Evolutionary conservation across 805 yeast genomes (phyloP).

Genomic region (Danielia reshetovae): DNA sequence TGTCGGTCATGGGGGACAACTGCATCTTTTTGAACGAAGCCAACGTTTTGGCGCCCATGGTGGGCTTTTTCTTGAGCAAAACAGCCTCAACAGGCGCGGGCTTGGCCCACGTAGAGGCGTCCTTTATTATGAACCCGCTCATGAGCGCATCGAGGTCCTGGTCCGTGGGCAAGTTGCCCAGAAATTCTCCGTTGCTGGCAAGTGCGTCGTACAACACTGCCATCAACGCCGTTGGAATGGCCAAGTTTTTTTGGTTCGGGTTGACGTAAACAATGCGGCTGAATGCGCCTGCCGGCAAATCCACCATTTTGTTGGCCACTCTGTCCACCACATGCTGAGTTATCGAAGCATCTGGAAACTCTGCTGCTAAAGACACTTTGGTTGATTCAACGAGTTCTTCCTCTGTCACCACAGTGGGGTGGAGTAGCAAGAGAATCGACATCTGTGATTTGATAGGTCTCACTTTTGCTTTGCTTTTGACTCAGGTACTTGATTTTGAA

Average conservation of each 20-base stretch:
- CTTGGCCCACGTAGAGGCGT: conserved; percentile 49
- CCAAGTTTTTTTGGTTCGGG: conserved; percentile 45
- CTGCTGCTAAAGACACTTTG: conserved; percentile 27
- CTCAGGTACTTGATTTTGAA: too few relatives aligned
- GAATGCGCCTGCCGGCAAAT: conserved; percentile 33
- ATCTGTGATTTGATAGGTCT: too few relatives aligned
- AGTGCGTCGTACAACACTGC: conserved; percentile 37
- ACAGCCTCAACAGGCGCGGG: conserved; percentile 38
- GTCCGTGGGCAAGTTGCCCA: conserved; percentile 51
- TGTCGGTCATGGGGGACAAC: conserved; percentile 36
- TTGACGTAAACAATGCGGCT: conserved; percentile 51
- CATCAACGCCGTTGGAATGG: conserved; percentile 45
- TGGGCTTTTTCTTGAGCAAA: conserved; percentile 28
- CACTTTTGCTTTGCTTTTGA: too few relatives aligned
- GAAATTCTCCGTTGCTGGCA: conserved; percentile 41
- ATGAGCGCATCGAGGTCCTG: conserved; percentile 59
- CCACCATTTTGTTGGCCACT: conserved; percentile 46
- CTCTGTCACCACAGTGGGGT: conserved; percentile 63
- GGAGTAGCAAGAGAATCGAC: conserved; percentile 47
- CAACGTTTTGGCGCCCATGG: conserved; percentile 13
- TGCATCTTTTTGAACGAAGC: conserved; percentile 17
- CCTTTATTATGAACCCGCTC: conserved; percentile 55
- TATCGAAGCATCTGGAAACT: conserved; percentile 25
- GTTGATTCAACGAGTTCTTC: conserved; percentile 42
- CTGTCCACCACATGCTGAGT: conserved; percentile 58